Evolutionary conservation across 305 asterid species (phyloP), one percentile per base, ranked within the genome.

Genomic region (Andrographis paniculata): DNA sequence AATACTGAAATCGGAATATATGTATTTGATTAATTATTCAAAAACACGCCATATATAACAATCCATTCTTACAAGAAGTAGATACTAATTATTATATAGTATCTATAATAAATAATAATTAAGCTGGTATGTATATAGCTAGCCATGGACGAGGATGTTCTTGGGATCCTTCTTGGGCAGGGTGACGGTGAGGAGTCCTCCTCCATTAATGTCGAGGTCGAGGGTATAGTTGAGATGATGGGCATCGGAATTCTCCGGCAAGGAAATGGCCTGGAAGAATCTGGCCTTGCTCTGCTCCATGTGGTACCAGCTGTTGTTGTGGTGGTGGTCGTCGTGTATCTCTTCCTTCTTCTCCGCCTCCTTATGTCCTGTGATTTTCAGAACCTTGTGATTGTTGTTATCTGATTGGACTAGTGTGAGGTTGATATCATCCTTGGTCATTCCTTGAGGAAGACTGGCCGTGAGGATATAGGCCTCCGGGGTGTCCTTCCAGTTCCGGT

Each of bases 321-420:
- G 69, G 39, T 58, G 59, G 65, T 65, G 48, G 16, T 61, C 48
- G 11, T 53, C 66, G 21, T 53, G 39, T 6, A 20, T 58, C 45
- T 72, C 75, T 43, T 68, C 73, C 27, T 36, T 68, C 65, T 52
- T 68, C 65, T 52, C 66, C 10, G 31, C 47, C 2, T 28, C 56
- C 31, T 44, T 68, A 35, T 48, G 47, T 9, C 70, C 79, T 2
- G 58, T 61, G 9, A 72, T 68, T 30, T 58, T 61, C 42, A 72
- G 33, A 4, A 65, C 33, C 8, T 24, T 64, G 0, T 64, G 70
- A n/a, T 68, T 72, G 0, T 60, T 51, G 30, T n/a, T n/a, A n/a
- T n/a, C n/a, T n/a, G n/a, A n/a, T n/a, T n/a, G n/a, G n/a, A n/a
- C n/a, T n/a, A 72, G 70, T 24, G 51, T 12, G 62, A 62, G 65